These are phyloP conservation scores for Annulohypoxylon stygium DNA, from an alignment of 495 filamentous ascomycete genomes.

Conservation along the genomic window DNA sequence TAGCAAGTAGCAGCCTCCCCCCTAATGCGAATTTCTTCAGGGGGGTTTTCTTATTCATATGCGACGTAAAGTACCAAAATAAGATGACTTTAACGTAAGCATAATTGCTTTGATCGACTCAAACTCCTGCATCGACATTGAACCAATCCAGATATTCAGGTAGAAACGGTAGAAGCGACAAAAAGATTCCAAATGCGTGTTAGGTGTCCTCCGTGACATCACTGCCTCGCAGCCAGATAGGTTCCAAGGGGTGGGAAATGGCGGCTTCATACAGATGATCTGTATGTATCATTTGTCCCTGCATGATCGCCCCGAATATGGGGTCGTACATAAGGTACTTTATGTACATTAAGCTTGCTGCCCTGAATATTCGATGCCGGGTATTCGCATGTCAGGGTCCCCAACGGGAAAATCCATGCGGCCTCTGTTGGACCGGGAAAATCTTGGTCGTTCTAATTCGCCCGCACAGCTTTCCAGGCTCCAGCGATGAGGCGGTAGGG, in stretches of 20 bases:
- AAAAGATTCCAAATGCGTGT: neutral
- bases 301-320: slow-evolving; percentile 35
- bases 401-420: slow-evolving; percentile 40
- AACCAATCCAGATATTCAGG: neutral
- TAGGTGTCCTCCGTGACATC: neutral
- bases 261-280: slow-evolving; percentile 2
- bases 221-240: neutral
- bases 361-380: slow-evolving; percentile 23
- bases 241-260: neutral
- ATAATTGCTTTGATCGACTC: neutral
- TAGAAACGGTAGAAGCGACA: neutral
- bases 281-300: slow-evolving; percentile 32
- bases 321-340: slow-evolving; percentile 1
- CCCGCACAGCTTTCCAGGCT: neutral
- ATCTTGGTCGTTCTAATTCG: slow-evolving; percentile 24
- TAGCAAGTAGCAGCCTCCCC: slow-evolving; percentile 1
- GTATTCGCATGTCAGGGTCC: slow-evolving; percentile 28
- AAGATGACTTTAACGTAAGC: slow-evolving; percentile 17
- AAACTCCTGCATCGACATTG: neutral
- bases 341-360: no score
- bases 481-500: slow-evolving; percentile 9
- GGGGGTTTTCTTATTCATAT: neutral
- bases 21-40: slow-evolving; percentile 23
- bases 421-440: slow-evolving; percentile 27
- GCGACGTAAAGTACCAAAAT: neutral